Base-by-base conservation (phyloP, 106 monocot species). In the Allium sativum region DNA sequence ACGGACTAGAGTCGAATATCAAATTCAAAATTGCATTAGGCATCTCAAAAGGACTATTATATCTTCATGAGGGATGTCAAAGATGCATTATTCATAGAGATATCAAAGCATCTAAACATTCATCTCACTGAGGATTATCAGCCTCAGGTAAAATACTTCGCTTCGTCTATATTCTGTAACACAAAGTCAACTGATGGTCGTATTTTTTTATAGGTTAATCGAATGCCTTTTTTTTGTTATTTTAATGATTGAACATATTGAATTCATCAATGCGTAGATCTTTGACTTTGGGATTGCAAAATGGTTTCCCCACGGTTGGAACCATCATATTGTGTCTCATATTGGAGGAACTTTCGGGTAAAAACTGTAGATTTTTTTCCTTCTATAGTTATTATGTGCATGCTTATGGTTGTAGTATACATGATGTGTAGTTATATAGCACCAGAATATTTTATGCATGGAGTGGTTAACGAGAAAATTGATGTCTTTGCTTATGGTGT, bases 341-440 rank as follows among this genome's bases (percentile, higher is more conserved):
- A 85, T 98, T 52, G 96, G 92, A 87, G 91, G 96, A 56, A 98
- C 96, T 42, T 91, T 98, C 42, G 96, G 96, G 96, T 96, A 56
- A 43, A 66, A 59, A 31, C 7, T 3, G 45, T 51, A 47, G 10
- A 0, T 12, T 52, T 65, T 40, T 41, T 21, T n/a, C 50, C 8
- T 63, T 11, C 9, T 58, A 15, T 42, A 58, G 15, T 5, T 52
- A 52, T 8, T 51, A n/a, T n/a, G 21, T 45, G 22, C 6, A 44
- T 57, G 10, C 12, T 58, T 17, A 59, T 59, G 56, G 69, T 31
- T 31, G 5, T 31, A 31, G 31, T 31, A 31, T 31, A 2, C 31
- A 31, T 31, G 5, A 31, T 31, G 12, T 62, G 17, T 52, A 88
- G 88, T 50, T 94, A 94, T 48, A 43, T 94, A 76, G 85, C 93